phyloP scores from a whole-genome alignment of 768 basidiomycete genomes.

The Lactifluus piperatus region DNA sequence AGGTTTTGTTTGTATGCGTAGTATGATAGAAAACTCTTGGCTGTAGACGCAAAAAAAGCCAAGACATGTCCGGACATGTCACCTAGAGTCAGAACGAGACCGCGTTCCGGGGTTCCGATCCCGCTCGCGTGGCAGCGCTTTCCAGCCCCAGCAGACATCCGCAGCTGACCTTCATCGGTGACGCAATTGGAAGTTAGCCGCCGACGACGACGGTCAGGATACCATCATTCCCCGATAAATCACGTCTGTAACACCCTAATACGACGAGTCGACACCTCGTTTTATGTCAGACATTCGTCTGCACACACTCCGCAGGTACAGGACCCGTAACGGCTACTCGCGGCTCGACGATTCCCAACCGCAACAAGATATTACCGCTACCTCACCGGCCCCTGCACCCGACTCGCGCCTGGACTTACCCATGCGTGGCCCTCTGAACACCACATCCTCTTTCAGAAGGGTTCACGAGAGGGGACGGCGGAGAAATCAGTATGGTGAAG shows the following conservation, averaged over 20 bases:
- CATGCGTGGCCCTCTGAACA: conserved; percentile 7
- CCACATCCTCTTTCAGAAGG: conserved; percentile 8
- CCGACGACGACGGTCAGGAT: not conserved
- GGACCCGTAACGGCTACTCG: conserved; percentile 9
- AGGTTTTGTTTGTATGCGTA: too few relatives aligned
- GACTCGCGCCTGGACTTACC: conserved; percentile 5
- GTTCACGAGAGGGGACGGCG: conserved; percentile 3
- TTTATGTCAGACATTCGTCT: conserved; percentile 19
- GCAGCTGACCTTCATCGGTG: not conserved
- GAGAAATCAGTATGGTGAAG: conserved; percentile 12
- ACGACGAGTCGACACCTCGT: conserved; percentile 10
- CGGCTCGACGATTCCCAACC: not conserved
- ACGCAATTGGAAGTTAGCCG: not conserved
- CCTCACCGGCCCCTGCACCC: not conserved
- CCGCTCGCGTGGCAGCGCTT: not conserved
- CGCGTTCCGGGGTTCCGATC: not conserved
- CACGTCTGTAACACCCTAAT: not conserved
- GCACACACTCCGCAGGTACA: conserved; percentile 8
- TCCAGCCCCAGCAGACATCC: not conserved
- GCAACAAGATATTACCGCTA: not conserved
- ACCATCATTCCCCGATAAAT: not conserved
- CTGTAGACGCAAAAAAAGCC: too few relatives aligned
- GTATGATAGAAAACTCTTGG: too few relatives aligned
- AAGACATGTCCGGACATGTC: too few relatives aligned
- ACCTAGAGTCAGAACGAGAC: too few relatives aligned